Base-by-base conservation (phyloP, 306 rosid genomes). In the Dryas octopetala region DNA sequence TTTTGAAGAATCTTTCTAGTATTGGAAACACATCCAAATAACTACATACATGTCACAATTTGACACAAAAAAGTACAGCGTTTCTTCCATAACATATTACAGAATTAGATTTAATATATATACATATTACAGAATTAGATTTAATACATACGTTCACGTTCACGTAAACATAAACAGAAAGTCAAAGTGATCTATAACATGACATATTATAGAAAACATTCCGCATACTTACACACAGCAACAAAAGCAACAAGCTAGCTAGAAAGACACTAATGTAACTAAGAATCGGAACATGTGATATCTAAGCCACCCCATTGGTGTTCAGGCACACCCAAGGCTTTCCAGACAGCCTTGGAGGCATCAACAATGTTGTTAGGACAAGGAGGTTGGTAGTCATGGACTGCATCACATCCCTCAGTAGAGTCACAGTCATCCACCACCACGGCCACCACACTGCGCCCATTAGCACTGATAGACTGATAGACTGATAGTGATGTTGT, bases 381-480 rank as follows among this genome's bases (percentile, higher is more conserved):
- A n/a, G n/a, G 83, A 38, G 81, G 87, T 28, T 86, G 81, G 28
- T 23, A 80, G 62, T 62, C 79, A 77, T 82, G 89, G 0, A 70
- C 83, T 0, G 53, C 45, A 75, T 86, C 87, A 57, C 83, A 86
- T 7, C 91, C 91, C 54, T 0, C 48, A 2, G 76, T 81, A 1
- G 91, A 85, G 26, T 85, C 91, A 81, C 89, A 88, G 60, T 85
- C 89, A 9, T 88, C 91, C 32, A 88, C 86, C 62, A 88, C 91
- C 73, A 9, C 62, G 0, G 88, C 91, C 38, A 48, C 62, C 11
- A 84, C 88, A 1, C 44, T 78, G 13, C 19, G 75, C 3, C 91
- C 88, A 64, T 88, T 83, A 0, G 65, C 91, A 23, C 23, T 23
- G 23, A 23, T 23, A 23, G 23, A 32, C 13, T 23, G 23, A 23